These are phyloP conservation scores for Suillus discolor DNA, from an alignment of 768 basidiomycete species.

Conservation along the genomic window DNA sequence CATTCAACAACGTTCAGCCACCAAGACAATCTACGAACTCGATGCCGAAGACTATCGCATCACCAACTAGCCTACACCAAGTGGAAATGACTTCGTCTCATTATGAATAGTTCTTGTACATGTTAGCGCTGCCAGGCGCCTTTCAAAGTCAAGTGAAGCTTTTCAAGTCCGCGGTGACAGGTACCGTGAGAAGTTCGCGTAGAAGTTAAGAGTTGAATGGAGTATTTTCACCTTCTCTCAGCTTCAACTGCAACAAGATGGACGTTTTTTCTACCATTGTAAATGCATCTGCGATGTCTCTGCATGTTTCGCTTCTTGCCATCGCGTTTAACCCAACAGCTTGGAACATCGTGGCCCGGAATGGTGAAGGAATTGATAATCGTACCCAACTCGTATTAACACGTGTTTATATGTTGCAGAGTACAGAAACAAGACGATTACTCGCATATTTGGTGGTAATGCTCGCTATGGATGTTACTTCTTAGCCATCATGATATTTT, in stretches of 20 bases:
- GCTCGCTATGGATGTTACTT: constrained; percentile 81
- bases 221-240: constrained; percentile 2
- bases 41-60: too few relatives aligned
- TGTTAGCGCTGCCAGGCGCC: too few relatives aligned
- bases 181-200: background rate
- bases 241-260: constrained; percentile 10
- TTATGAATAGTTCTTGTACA: too few relatives aligned
- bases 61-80: too few relatives aligned
- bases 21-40: too few relatives aligned
- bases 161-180: background rate
- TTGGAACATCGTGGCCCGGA: constrained; percentile 95
- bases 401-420: constrained; percentile 39
- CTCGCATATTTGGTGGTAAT: constrained; percentile 78
- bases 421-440: constrained; percentile 86
- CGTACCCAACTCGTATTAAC: background rate
- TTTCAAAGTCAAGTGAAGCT: too few relatives aligned
- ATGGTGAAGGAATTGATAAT: constrained; percentile 56
- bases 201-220: background rate
- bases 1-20: too few relatives aligned
- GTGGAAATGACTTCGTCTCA: too few relatives aligned
- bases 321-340: constrained; percentile 91
- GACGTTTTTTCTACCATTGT: constrained; percentile 40
- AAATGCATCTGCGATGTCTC: constrained; percentile 64
- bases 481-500: constrained; percentile 83
- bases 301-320: constrained; percentile 65